phyloP scores from a whole-genome alignment of 768 basidiomycete genomes.

The Rickenella mellea region DNA sequence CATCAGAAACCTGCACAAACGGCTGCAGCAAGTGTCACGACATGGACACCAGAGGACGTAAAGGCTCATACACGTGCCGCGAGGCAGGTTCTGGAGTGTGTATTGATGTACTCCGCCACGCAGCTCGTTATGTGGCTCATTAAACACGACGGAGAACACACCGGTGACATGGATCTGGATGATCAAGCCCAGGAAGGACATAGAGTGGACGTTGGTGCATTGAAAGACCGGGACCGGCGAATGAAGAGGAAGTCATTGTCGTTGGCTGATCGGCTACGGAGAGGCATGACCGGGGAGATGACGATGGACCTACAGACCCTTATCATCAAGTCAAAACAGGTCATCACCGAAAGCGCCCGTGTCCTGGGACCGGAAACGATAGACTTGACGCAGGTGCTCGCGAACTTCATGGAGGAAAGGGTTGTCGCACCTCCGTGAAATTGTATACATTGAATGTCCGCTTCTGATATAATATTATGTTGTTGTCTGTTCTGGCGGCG shows the following conservation, averaged over 20 bases:
- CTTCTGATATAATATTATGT: no score
- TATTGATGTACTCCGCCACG: conserved; percentile 62
- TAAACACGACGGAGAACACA: conserved; percentile 42
- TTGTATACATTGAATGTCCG: no score
- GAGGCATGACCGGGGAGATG: conserved; percentile 78
- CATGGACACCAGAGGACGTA: conserved; percentile 35
- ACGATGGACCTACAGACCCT: conserved; percentile 60
- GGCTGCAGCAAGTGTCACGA: neutral
- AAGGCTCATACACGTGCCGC: conserved; percentile 47
- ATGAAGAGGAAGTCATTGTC: conserved; percentile 36
- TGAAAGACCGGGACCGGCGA: conserved; percentile 24
- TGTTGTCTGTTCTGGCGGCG: no score
- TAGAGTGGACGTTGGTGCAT: neutral
- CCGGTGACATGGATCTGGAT: conserved; percentile 34
- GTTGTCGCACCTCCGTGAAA: conserved; percentile 32
- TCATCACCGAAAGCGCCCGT: conserved; percentile 50
- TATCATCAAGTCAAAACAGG: conserved; percentile 52
- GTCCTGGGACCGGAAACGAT: conserved; percentile 32
- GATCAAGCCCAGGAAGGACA: conserved; percentile 22
- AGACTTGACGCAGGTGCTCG: conserved; percentile 53
- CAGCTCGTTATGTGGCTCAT: conserved; percentile 75
- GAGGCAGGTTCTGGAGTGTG: conserved; percentile 55
- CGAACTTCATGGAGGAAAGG: conserved; percentile 56
- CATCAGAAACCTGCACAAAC: conserved; percentile 13
- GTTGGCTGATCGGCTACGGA: conserved; percentile 54